phyloP scores from a whole-genome alignment of 2,329 filamentous ascomycete species.

The Chaetomium sp. region DNA sequence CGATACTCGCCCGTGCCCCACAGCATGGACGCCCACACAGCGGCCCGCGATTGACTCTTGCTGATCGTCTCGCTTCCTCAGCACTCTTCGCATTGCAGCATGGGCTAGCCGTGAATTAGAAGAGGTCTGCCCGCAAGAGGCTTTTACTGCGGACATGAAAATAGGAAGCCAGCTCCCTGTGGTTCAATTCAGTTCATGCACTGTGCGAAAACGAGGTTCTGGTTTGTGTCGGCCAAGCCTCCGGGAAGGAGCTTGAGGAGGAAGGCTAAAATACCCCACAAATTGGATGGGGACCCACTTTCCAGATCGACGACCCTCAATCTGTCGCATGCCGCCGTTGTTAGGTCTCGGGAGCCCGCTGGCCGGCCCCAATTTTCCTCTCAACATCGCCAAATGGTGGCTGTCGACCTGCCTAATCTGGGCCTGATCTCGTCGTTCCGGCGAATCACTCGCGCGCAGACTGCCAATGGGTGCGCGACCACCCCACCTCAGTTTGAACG shows the following conservation, averaged over 20 bases:
- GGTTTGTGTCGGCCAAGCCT: conserved; percentile 1
- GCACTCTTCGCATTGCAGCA: background rate
- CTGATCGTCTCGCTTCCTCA: conserved; percentile 9
- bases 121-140: background rate
- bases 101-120: background rate
- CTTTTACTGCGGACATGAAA: background rate
- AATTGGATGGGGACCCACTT: background rate
- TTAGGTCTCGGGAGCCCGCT: background rate
- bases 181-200: conserved; percentile 9
- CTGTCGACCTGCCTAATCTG: conserved; percentile 36
- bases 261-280: conserved; percentile 16
- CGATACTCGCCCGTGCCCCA: background rate
- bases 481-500: background rate
- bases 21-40: background rate
- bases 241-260: background rate
- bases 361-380: conserved; percentile 13
- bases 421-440: conserved; percentile 22
- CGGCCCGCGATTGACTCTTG: background rate
- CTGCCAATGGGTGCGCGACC: background rate
- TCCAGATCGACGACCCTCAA: conserved; percentile 24
- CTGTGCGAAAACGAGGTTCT: conserved; percentile 1
- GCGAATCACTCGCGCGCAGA: conserved; percentile 30
- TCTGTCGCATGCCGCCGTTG: background rate
- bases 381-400: conserved; percentile 16
- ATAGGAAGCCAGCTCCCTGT: background rate